Evolutionary conservation across 768 basidiomycete species (phyloP), one percentile per base, ranked within the genome.

Genomic region (Grammothele lineata): DNA sequence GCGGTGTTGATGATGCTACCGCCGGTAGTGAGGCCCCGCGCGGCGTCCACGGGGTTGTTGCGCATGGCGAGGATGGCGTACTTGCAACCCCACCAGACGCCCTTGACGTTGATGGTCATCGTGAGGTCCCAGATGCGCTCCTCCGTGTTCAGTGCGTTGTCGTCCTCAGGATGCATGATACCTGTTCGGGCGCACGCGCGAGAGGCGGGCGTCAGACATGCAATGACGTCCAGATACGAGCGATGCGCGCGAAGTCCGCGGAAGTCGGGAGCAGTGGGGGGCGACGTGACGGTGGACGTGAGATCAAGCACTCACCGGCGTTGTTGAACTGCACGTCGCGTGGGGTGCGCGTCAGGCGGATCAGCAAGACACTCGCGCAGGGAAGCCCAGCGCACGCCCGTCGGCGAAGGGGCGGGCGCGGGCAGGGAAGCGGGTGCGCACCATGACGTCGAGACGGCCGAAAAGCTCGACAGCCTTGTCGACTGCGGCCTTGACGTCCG

Each of bases 81-180:
- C 69, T 97, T 98, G 76, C 88, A 94, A 25, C 96, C 96, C 85
- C 87, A 99, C 96, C 95, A 98, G 50, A 98, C 96, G 42, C 96
- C 96, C 70, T 98, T 99, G 61, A 95, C 80, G 66, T 98, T 98
- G 72, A 97, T 83, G 53, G 85, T 78, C 85, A 89, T 89, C 2
- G 89, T 92, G 47, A 92, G 72, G 62, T 91, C 89, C 95, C 96
- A 99, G 67, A 98, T 92, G 41, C 76, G 80, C 68, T 99, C 96
- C 62, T 95, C 92, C 15, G 96, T 99, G 65, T 92, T 95, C 60
- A 97, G 72, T 11, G 95, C 96, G 62, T 92, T 85, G 62, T 96
- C 95, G 57, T 99, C 95, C 9, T 74, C 81, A 15, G 92, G 84
- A 63, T 97, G 96, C 96, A 99, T 99, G 61, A 99, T 95, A n/a